Evolutionary conservation across 2,329 filamentous ascomycete species (phyloP).

Genomic region (Graphilbum fragrans): DNA sequence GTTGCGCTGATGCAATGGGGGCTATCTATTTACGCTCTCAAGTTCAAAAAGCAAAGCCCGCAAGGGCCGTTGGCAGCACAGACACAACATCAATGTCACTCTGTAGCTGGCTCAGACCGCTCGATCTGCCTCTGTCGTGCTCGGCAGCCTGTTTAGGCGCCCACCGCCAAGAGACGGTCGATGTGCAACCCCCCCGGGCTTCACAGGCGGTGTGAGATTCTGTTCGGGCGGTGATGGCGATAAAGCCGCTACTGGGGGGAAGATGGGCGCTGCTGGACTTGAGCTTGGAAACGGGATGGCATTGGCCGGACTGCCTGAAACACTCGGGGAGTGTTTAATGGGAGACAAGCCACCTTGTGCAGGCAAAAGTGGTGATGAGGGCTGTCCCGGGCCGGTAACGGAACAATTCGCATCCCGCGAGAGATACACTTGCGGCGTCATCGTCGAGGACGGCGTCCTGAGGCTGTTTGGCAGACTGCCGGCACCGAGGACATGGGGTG

Average conservation of each 20-base stretch:
- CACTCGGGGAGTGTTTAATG: constrained; percentile 36
- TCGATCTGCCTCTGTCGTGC: neutral
- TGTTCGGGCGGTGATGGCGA: constrained; percentile 44
- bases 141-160: neutral
- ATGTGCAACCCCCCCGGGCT: constrained; percentile 27
- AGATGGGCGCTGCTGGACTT: constrained; percentile 28
- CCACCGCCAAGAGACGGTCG: constrained; percentile 9
- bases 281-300: constrained; percentile 14
- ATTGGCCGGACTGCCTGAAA: constrained; percentile 15
- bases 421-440: constrained; percentile 19
- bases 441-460: constrained; percentile 11
- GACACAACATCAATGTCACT: too few relatives aligned
- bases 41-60: too few relatives aligned
- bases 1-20: too few relatives aligned
- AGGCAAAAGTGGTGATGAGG: constrained; percentile 12
- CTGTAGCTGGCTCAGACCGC: neutral
- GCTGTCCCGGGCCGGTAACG: too few relatives aligned
- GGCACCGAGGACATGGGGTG: constrained; percentile 5
- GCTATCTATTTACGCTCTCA: too few relatives aligned
- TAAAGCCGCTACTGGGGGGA: constrained; percentile 45
- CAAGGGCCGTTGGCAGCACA: too few relatives aligned
- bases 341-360: constrained; percentile 36
- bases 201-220: constrained; percentile 48
- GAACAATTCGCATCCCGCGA: neutral
- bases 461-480: constrained; percentile 7